Evolutionary conservation across 129 eudicot species (phyloP), one percentile per base, ranked within the genome.

Genomic region (Saussurea involucrata): DNA sequence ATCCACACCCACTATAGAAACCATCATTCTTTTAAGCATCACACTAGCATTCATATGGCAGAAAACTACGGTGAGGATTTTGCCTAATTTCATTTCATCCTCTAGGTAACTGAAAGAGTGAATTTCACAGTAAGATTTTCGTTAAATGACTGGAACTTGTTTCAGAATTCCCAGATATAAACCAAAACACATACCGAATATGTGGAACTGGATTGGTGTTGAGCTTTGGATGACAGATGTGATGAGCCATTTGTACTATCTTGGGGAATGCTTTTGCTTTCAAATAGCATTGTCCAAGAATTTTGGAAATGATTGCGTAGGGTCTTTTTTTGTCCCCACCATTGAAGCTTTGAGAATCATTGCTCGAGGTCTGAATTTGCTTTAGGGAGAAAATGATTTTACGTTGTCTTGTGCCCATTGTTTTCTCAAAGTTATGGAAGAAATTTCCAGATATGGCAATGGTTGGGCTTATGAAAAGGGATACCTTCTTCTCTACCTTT

Each of bases 361-460:
- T 34, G 90, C 90, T 72, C 82, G 96, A 15, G 91, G 86, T 24
- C 63, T 90, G 85, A 86, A 90, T 80, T 82, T 90, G 80, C 82
- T 90, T 10, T 90, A 90, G 79, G 96, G 96, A 13, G 96, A 90
- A 88, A 93, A 90, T 76, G 96, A 90, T 63, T 88, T 90, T 85
- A 88, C 88, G 96, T 90, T 90, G 33, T 90, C 90, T 63, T 90
- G 96, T 84, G 96, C 96, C 15, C 92, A 86, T 82, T 90, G 92
- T 63, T 86, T 90, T 73, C 88, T 90, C 2, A 84, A 17, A 44
- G 84, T 86, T 69, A 88, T 90, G 96, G 82, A 90, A 68, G 74
- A 91, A 66, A 83, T 90, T 73, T 90, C 88, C 63, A 84, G 78
- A 34, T 80, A 81, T 80, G 96, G 92, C 71, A 90, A 90, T 76